Conservation (phyloP, 2,329 filamentous ascomycete species). For the Alternaria arborescens region DNA sequence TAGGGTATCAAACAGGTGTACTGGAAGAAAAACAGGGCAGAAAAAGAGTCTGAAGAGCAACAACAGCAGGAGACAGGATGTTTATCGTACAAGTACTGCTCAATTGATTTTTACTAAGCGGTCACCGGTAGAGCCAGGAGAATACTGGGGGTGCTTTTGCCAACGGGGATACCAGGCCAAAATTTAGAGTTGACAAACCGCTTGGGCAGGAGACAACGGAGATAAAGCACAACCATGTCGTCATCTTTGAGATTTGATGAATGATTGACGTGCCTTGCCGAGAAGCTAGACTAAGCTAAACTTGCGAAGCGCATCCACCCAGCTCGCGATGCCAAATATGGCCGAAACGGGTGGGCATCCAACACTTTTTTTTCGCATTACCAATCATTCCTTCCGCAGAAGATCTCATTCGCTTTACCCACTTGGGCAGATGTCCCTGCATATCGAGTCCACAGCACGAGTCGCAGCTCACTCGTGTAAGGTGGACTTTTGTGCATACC, state of each 20-base stretch:
- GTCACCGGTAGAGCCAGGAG: not conserved
- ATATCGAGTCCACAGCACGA: constrained; percentile 8
- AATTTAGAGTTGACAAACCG: constrained; percentile 19
- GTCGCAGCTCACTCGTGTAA: constrained; percentile 4
- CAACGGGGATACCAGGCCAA: constrained; percentile 8
- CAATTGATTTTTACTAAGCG: not conserved
- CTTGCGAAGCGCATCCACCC: constrained; percentile 6
- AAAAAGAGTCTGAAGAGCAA: not conserved
- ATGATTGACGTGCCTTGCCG: constrained; percentile 12
- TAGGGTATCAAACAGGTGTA: constrained; percentile 4
- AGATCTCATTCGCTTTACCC: constrained; percentile 4
- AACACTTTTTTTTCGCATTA: constrained; percentile 8
- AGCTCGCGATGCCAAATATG: not conserved
- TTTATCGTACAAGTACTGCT: not conserved
- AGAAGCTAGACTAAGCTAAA: constrained; percentile 10
- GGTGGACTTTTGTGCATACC: not conserved
- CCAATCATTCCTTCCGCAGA: constrained; percentile 7
- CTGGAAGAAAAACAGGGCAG: not conserved
- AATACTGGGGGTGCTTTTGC: not conserved
- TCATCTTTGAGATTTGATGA: constrained; percentile 23
- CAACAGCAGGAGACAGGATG: not conserved
- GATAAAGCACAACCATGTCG: constrained; percentile 21
- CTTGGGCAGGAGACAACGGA: constrained; percentile 23
- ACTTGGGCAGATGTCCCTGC: constrained; percentile 8
- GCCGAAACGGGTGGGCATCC: constrained; percentile 1